Percentiles rank a stretch among this genome's conserved stretches.
phyloP scores from a whole-genome alignment of 345 rosid genomes.

The Gossypium anomalum region DNA sequence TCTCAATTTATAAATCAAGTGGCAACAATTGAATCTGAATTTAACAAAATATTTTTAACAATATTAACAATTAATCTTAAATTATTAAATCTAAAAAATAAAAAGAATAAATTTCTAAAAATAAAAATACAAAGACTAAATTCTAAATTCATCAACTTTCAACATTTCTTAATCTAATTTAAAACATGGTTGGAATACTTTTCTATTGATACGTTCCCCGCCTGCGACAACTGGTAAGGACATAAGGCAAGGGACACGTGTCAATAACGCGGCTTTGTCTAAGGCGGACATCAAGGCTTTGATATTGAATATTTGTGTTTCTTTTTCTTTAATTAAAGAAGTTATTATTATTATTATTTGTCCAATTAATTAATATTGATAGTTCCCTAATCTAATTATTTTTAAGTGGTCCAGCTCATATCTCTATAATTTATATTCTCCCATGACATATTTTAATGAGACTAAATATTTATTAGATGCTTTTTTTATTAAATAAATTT shows the following conservation, averaged over 20 bases:
- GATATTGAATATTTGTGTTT: not conserved
- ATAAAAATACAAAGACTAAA: too few species aligned
- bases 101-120: too few species aligned
- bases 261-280: not conserved
- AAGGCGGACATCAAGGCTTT: not conserved
- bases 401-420: conserved; percentile 4
- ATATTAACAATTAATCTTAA: too few species aligned
- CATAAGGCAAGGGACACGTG: not conserved
- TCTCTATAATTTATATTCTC: not conserved
- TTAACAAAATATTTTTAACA: too few species aligned
- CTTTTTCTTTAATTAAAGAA: not conserved
- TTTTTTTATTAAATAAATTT: too few species aligned
- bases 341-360: not conserved
- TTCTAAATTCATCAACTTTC: too few species aligned
- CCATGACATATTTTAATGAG: not conserved
- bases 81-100: too few species aligned
- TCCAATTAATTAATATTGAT: not conserved
- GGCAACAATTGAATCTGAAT: too few species aligned
- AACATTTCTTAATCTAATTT: too few species aligned
- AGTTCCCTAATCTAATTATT: not conserved
- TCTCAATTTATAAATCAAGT: too few species aligned
- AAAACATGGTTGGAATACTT: too few species aligned
- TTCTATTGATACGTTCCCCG: too few species aligned
- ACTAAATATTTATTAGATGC: not conserved
- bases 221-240: not conserved